Conservation (phyloP, 2,329 filamentous ascomycete species). For the Exophiala oligosperma region DNA sequence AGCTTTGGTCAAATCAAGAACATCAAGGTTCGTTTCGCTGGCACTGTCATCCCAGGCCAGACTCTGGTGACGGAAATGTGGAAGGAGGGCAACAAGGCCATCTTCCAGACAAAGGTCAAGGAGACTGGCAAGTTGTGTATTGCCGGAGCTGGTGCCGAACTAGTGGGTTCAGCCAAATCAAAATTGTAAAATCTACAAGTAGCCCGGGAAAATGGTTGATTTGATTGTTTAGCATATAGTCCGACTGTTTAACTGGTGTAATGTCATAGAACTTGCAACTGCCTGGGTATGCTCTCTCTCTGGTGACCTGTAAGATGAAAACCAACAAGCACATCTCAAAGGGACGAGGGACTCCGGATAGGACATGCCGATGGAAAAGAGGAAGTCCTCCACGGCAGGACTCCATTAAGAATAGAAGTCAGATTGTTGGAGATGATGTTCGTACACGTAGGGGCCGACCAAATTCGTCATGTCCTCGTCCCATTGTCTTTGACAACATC, state of each 20-base stretch:
- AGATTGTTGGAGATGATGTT: too few species aligned
- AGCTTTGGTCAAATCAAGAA: conserved; percentile 71
- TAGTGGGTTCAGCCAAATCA: conserved; percentile 37
- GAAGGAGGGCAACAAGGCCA: conserved; percentile 75
- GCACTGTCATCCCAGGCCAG: conserved; percentile 71
- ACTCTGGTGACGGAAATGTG: conserved; percentile 94
- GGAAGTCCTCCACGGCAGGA: too few species aligned
- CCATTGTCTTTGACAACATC: too few species aligned
- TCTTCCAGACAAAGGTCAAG: conserved; percentile 86
- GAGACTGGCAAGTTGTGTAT: conserved; percentile 91
- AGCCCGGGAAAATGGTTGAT: background rate
- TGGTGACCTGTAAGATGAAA: too few species aligned
- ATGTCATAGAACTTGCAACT: conserved; percentile 36
- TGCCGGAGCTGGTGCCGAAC: conserved; percentile 74
- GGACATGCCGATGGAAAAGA: too few species aligned
- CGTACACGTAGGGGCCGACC: too few species aligned
- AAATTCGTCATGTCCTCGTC: too few species aligned
- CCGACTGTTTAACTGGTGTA: conserved; percentile 35
- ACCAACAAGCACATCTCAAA: too few species aligned
- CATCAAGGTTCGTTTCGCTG: conserved; percentile 89
- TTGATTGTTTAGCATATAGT: background rate
- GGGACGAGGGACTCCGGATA: too few species aligned
- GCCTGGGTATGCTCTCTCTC: conserved; percentile 54
- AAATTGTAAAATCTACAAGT: conserved; percentile 1
- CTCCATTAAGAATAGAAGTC: too few species aligned